These are phyloP conservation scores for Crithidia fasciculata DNA, from an alignment of 208 protist genomes.

Conservation along the genomic window DNA sequence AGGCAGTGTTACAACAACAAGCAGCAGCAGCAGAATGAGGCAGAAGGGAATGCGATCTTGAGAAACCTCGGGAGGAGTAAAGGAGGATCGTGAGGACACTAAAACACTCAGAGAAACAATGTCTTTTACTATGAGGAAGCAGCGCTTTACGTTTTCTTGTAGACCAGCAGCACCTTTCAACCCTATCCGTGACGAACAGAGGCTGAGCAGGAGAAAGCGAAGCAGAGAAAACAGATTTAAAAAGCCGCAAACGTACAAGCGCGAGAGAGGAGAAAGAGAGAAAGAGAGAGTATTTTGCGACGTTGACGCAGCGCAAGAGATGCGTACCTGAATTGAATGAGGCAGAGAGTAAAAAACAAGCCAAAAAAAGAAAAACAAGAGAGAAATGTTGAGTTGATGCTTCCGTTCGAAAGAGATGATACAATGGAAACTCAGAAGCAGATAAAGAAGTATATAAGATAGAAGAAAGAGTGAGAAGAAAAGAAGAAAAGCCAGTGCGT, in stretches of 20 bases:
- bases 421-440: not conserved
- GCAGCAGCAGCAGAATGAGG: too few relatives aligned
- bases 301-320: not conserved
- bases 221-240: too few relatives aligned
- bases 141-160: not conserved
- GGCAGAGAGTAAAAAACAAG: conserved; percentile 1
- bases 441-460: not conserved
- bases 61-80: too few relatives aligned
- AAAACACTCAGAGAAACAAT: not conserved
- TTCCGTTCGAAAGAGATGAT: too few relatives aligned
- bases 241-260: not conserved
- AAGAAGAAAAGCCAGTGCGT: too few relatives aligned
- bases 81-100: too few relatives aligned
- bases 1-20: not conserved
- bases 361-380: not conserved
- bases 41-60: too few relatives aligned
- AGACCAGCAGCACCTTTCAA: not conserved
- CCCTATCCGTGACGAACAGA: not conserved
- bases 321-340: not conserved
- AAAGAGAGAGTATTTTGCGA: not conserved
- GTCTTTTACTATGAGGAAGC: not conserved
- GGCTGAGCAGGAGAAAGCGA: too few relatives aligned
- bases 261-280: not conserved
- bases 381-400: too few relatives aligned
- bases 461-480: too few relatives aligned